A percentile compares a stretch with the other conserved stretches of the same genome.
phyloP scores from a whole-genome alignment of 176 grass and related monocot genomes.

The Cocos nucifera region DNA sequence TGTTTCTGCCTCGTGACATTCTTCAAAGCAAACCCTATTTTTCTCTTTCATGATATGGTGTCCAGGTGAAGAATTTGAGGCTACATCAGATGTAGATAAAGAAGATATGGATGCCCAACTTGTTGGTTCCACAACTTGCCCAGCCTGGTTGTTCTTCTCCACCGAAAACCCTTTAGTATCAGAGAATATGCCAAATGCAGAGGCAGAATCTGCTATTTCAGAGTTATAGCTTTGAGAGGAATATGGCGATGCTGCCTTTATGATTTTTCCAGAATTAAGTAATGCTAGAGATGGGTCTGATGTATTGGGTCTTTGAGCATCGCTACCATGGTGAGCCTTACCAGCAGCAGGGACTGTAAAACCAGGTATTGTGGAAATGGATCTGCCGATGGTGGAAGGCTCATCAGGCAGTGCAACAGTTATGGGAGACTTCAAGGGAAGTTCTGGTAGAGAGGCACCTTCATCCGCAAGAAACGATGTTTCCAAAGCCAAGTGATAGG shows the following conservation, averaged over 20 bases:
- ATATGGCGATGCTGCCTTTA: constrained; percentile 14
- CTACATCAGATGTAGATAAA: constrained; percentile 11
- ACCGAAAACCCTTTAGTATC: constrained; percentile 19
- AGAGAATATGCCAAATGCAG: constrained; percentile 7
- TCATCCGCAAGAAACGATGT: constrained; percentile 99
- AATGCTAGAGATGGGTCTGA: constrained; percentile 18
- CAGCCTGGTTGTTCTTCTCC: constrained; percentile 21
- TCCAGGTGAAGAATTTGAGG: constrained; percentile 15
- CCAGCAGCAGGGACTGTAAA: constrained; percentile 33
- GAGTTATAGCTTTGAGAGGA: constrained; percentile 22
- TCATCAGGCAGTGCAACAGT: constrained; percentile 71
- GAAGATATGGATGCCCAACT: constrained; percentile 26
- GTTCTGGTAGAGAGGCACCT: constrained; percentile 67
- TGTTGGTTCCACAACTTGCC: constrained; percentile 10
- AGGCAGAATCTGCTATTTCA: constrained; percentile 11
- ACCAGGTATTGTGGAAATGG: constrained; percentile 60
- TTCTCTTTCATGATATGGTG: constrained; percentile 29
- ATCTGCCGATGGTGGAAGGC: constrained; percentile 44
- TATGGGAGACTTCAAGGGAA: constrained; percentile 62
- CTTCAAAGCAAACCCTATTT: constrained; percentile 37
- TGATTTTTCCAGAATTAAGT: constrained; percentile 4
- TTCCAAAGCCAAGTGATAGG: constrained; percentile 91
- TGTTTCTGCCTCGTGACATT: constrained; percentile 37
- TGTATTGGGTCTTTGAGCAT: constrained; percentile 22
- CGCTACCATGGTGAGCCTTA: constrained; percentile 17